Evolutionary conservation across 148 eudicot species (phyloP).

Genomic region (Chenopodium album): DNA sequence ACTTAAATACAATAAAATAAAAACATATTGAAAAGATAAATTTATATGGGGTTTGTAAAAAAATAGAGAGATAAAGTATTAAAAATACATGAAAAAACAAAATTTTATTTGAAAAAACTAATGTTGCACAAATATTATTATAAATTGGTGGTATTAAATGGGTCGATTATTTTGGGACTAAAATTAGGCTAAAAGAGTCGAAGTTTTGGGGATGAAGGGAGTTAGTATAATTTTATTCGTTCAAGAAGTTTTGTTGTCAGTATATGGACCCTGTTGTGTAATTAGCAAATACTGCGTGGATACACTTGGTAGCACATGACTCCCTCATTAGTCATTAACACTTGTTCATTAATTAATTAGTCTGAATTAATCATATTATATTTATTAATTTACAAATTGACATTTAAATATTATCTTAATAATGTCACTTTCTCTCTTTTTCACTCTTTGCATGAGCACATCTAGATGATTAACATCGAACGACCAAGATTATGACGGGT

Average conservation of each 20-base stretch:
- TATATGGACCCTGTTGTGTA: slow-evolving; percentile 9
- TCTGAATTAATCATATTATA: background rate
- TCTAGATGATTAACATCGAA: slow-evolving; percentile 27
- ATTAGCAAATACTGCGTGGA: slow-evolving; percentile 24
- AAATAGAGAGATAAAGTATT: too few species aligned
- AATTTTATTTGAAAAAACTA: too few species aligned
- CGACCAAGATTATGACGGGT: slow-evolving; percentile 27
- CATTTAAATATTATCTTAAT: background rate
- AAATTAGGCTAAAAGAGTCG: too few species aligned
- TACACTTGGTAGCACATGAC: slow-evolving; percentile 19
- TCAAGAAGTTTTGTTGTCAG: slow-evolving; percentile 13
- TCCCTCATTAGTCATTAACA: slow-evolving; percentile 2
- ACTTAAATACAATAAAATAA: too few species aligned
- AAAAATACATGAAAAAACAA: too few species aligned
- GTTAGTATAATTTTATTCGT: slow-evolving; percentile 13
- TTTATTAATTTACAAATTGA: background rate
- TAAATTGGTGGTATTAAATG: too few species aligned
- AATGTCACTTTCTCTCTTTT: background rate
- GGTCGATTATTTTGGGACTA: too few species aligned
- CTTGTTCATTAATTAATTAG: background rate
- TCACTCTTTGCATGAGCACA: slow-evolving; percentile 22
- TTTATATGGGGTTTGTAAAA: too few species aligned
- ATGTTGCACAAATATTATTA: too few species aligned
- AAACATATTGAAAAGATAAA: too few species aligned
- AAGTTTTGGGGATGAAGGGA: too few species aligned